Percentiles rank a stretch among this genome's conserved stretches.
phyloP scores from a whole-genome alignment of 2,329 filamentous ascomycete species.

The Periconia sp. region DNA sequence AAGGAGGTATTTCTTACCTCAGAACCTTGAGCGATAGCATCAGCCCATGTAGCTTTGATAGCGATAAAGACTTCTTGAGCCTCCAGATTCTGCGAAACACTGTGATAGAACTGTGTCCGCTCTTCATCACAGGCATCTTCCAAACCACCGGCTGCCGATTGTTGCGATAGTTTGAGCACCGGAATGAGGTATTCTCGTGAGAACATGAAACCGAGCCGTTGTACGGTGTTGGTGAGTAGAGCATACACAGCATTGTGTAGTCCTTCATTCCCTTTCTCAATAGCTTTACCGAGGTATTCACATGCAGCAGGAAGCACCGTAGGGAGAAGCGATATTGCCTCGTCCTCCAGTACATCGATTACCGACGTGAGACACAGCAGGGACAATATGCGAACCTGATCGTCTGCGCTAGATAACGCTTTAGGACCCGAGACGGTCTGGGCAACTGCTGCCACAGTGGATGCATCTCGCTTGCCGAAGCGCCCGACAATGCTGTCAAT shows the following conservation, averaged over 20 bases:
- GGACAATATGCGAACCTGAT: constrained; percentile 77
- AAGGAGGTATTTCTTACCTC: constrained; percentile 52
- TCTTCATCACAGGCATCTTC: constrained; percentile 65
- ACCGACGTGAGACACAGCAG: constrained; percentile 85
- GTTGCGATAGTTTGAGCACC: constrained; percentile 71
- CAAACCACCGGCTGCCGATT: constrained; percentile 66
- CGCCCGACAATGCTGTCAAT: constrained; percentile 92
- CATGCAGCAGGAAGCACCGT: constrained; percentile 72
- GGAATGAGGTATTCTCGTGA: constrained; percentile 72
- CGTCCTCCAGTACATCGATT: constrained; percentile 83
- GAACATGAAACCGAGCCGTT: constrained; percentile 88
- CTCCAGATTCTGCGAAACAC: constrained; percentile 76
- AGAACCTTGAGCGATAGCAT: constrained; percentile 64
- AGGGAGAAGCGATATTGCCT: constrained; percentile 81
- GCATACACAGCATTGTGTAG: constrained; percentile 82
- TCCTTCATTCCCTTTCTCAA: constrained; percentile 58
- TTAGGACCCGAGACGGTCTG: constrained; percentile 73
- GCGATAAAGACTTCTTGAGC: constrained; percentile 74
- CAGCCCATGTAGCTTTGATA: constrained; percentile 71
- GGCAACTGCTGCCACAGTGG: constrained; percentile 74
- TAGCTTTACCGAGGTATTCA: constrained; percentile 67
- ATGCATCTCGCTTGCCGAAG: constrained; percentile 88
- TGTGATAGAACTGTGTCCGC: constrained; percentile 68
- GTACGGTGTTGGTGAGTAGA: constrained; percentile 75
- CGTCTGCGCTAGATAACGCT: constrained; percentile 74